Evolutionary conservation across 2,329 filamentous ascomycete species (phyloP), one percentile per base, ranked within the genome.

Genomic region (Colletotrichum coccodes): DNA sequence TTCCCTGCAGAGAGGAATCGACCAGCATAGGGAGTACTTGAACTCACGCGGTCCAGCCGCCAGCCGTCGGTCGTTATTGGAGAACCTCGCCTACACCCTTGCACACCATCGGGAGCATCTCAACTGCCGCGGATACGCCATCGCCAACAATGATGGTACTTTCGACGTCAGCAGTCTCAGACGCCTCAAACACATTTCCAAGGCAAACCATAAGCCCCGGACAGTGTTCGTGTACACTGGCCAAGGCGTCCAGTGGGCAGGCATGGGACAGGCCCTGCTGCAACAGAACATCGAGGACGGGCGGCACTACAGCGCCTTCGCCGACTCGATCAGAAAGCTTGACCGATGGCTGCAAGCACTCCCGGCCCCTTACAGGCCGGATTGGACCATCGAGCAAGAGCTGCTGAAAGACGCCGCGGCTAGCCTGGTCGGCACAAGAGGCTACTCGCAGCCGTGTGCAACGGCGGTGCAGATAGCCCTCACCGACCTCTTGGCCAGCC

Each of bases 181-280:
- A n/a, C n/a, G n/a, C n/a, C n/a, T n/a, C n/a, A n/a, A n/a, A n/a
- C n/a, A n/a, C 44, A 84, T 60, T 71, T 76, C 0, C 50, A 58
- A 0, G 80, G 38, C 44, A 79, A 1, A 75, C 83, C 9, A 6
- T 6, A 6, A 2, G 68, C 70, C 0, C 63, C 34, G 21, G 21
- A 2, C 38, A 4, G 44, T 18, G 9, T 52, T 52, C 23, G 73
- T 81, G 21, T 85, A 84, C 72, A 84, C 81, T 0, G 83, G 83
- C 5, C 83, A 85, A 62, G 83, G 83, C 3, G 81, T 81, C 0
- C 83, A 84, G 56, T 85, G 80, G 77, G 74, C 76, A 4, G 74
- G 73, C 0, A 84, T 84, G 82, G 81, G 78, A 3, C 73, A 74
- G 3, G 74, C 73, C 1, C 70, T 81, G n/a, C 57, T 80, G 11